phyloP scores from a whole-genome alignment of 2,329 filamentous ascomycete species.

The Talaromyces rugulosus region DNA sequence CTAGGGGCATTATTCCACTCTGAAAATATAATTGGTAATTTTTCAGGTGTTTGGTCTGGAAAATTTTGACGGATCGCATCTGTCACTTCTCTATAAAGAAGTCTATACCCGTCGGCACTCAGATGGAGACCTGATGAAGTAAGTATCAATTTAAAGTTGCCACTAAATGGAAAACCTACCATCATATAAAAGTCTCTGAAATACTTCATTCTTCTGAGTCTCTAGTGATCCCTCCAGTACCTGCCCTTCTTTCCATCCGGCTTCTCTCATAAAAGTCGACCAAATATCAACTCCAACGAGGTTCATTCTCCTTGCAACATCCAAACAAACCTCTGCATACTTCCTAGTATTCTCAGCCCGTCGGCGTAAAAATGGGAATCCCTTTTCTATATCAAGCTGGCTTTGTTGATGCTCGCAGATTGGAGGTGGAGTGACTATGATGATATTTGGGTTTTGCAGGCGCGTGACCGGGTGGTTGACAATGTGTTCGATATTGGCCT shows the following conservation, averaged over 20 bases:
- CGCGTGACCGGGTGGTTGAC: conserved; percentile 65
- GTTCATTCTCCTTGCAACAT: conserved; percentile 53
- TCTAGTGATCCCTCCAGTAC: conserved; percentile 49
- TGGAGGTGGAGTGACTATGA: conserved; percentile 75
- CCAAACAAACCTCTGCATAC: conserved; percentile 63
- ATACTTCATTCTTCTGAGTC: not conserved
- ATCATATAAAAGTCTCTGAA: not conserved
- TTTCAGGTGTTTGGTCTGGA: not conserved
- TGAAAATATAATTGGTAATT: not conserved
- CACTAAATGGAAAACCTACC: not conserved
- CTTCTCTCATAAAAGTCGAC: conserved; percentile 66
- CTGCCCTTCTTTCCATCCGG: conserved; percentile 49
- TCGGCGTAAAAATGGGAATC: conserved; percentile 48
- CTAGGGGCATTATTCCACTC: not conserved
- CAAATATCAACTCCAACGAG: conserved; percentile 74
- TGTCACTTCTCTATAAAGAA: not conserved
- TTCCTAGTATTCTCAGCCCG: conserved; percentile 58
- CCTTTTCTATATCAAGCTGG: conserved; percentile 44
- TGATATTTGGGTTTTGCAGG: conserved; percentile 68
- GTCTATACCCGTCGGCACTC: not conserved
- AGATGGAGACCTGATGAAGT: not conserved
- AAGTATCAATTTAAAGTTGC: not conserved
- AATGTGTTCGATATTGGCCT: conserved; percentile 66
- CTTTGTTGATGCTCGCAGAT: conserved; percentile 69
- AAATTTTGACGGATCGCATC: not conserved